Conservation (phyloP, 495 filamentous ascomycete genomes). For the Trichoderma erinaceum region DNA sequence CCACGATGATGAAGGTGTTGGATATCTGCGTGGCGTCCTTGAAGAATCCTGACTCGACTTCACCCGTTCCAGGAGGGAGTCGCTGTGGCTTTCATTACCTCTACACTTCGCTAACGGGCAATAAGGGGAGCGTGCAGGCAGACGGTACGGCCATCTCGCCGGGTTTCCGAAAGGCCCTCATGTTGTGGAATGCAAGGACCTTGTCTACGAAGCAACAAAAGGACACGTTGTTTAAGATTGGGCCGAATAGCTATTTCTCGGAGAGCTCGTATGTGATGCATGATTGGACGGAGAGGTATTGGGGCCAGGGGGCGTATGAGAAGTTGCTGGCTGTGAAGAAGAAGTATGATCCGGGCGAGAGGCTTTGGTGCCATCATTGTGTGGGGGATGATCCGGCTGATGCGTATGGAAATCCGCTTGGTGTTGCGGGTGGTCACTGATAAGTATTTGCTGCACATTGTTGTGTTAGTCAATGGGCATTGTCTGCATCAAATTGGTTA, state of each 20-base stretch:
- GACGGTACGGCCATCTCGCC: neutral
- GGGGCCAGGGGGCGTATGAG: neutral
- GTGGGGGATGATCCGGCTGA: neutral
- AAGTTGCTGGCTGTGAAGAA: neutral
- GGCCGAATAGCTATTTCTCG: neutral
- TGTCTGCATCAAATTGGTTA: neutral
- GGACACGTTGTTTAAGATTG: neutral
- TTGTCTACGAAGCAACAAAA: neutral
- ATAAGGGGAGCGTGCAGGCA: neutral
- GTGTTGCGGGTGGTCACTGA: neutral
- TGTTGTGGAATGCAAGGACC: neutral
- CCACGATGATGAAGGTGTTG: slow-evolving; percentile 16
- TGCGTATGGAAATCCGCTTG: neutral
- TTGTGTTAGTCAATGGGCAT: neutral
- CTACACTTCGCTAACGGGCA: slow-evolving; percentile 16
- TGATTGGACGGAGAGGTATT: neutral
- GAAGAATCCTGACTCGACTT: slow-evolving; percentile 14
- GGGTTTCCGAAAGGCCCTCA: neutral
- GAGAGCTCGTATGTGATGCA: neutral
- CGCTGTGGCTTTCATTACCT: slow-evolving; percentile 16
- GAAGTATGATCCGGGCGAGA: neutral
- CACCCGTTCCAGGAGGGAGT: neutral
- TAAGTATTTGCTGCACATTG: neutral
- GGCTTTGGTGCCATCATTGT: neutral
- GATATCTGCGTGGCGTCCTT: slow-evolving; percentile 14